phyloP scores from a whole-genome alignment of 306 rosid genomes.

The Gastrolobium bilobum region DNA sequence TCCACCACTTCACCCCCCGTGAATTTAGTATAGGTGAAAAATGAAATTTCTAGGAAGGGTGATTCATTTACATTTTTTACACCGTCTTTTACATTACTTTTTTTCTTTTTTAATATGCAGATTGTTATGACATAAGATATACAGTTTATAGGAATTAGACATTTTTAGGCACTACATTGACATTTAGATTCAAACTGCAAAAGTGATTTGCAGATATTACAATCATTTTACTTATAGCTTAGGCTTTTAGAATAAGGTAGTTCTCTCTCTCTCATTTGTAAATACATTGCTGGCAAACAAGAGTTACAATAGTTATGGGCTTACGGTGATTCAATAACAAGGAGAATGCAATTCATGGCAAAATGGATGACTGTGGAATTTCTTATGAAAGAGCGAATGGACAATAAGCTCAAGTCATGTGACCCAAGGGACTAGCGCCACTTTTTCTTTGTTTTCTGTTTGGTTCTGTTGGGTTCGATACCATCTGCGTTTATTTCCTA shows the following conservation, averaged over 20 bases:
- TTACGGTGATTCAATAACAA: slow-evolving; percentile 29
- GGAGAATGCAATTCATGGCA: slow-evolving; percentile 28
- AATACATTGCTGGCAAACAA: slow-evolving; percentile 18
- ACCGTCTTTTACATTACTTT: not conserved
- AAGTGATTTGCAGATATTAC: no score
- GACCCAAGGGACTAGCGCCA: not conserved
- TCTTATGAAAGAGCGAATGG: slow-evolving; percentile 16
- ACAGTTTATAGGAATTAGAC: slow-evolving; percentile 22
- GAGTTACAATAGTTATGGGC: not conserved
- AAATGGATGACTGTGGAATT: not conserved
- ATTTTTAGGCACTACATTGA: slow-evolving; percentile 1
- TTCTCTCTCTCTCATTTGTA: not conserved
- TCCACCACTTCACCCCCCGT: slow-evolving; percentile 45
- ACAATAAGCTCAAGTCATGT: slow-evolving; percentile 13
- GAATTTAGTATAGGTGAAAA: slow-evolving; percentile 44
- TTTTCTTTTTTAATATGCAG: not conserved
- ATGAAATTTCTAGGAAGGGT: slow-evolving; percentile 30
- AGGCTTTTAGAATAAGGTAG: slow-evolving; percentile 6
- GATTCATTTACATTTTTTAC: not conserved
- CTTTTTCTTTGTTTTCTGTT: not conserved
- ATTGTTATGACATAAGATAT: not conserved
- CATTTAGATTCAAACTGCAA: not conserved
- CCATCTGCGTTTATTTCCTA: slow-evolving; percentile 31
- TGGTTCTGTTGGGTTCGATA: slow-evolving; percentile 24
- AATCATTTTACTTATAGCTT: not conserved